Percentiles rank a stretch among this genome's conserved stretches.
These are phyloP conservation scores for Iris pallida DNA, from an alignment of 116 monocot species.

Conservation along the genomic window DNA sequence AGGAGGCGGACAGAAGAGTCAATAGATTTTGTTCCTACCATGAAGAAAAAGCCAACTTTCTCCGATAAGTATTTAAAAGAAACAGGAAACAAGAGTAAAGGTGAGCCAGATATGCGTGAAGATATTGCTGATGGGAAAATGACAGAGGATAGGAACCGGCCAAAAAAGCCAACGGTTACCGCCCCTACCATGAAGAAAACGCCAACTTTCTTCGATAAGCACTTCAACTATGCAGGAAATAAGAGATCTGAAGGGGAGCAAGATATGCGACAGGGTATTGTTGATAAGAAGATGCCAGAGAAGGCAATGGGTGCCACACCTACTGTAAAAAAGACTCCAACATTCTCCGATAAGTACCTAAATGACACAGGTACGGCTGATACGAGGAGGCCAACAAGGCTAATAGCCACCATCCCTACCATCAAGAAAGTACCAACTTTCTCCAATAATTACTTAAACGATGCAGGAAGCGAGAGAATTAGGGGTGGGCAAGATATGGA, in stretches of 20 bases:
- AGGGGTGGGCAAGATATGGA: constrained; percentile 11
- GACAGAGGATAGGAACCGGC: constrained; percentile 13
- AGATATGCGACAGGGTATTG: background rate
- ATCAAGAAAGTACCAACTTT: constrained; percentile 35
- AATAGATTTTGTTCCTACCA: constrained; percentile 8
- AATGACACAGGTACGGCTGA: background rate
- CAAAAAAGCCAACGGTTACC: constrained; percentile 15
- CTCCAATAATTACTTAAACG: constrained; percentile 22
- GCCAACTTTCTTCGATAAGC: constrained; percentile 26
- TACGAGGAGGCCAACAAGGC: constrained; percentile 10
- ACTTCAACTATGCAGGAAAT: constrained; percentile 15
- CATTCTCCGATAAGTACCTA: constrained; percentile 1
- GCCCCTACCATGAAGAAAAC: constrained; percentile 9
- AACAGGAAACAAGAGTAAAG: constrained; percentile 16
- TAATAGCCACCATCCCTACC: constrained; percentile 9
- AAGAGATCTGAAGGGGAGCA: too few relatives aligned
- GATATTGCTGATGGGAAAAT: constrained; percentile 8
- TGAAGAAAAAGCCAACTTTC: constrained; percentile 34
- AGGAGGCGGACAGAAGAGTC: constrained; percentile 9
- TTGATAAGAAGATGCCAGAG: background rate
- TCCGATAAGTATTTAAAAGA: constrained; percentile 26
- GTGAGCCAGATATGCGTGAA: constrained; percentile 2
- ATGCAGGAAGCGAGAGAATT: constrained; percentile 15
- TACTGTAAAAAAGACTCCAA: constrained; percentile 1
- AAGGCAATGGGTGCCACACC: background rate